Base-by-base conservation (phyloP, 2,329 filamentous ascomycete species). In the Ceratocystis eucalypticola region DNA sequence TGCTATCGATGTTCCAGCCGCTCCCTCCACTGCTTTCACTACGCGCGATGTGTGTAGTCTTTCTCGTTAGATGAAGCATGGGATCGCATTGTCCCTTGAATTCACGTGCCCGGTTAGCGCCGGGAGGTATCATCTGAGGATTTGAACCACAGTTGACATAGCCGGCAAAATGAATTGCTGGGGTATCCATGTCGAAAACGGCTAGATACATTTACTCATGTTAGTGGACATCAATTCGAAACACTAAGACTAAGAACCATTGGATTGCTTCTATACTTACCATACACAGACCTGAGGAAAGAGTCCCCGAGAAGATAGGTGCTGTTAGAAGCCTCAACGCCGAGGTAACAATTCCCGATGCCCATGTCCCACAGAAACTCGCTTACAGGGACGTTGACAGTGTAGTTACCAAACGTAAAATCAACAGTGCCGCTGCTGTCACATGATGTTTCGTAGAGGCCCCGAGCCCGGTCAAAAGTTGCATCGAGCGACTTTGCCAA, bases 371-470 rank as follows among this genome's bases (percentile, higher is more conserved):
- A 78, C 66, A 81, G 75, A 48, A 83, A 78, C 70, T 82, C 79
- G 22, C 71, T 73, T 65, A 80, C 74, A 7, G 76, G 71, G 8
- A 82, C 79, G 45, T 75, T 75, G 71, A 82, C 77, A 25, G 71
- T 71, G 30, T 73, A 72, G 37, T 77, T 75, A 57, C 77, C 79
- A 69, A 82, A 82, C 55, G 75, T 75, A 69, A 80, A 83, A 70
- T 80, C 76, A 65, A 82, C 70, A 0, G 73, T 76, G 53, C 78
- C 78, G 48, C 75, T 70, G 5, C 72, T 67, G 4, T 66, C 66
- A 69, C 80, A 81, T 22, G 80, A 78, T 15, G 86, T 78, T 22
- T 81, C 74, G 62, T 82, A 79, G 57, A 79, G 77, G 7, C 77
- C 78, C 2, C 76, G 71, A 33, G 74, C 70, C 1, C 72, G 50